Evolutionary conservation across 495 filamentous ascomycete species (phyloP).

Genomic region (Aspergillus baeticus): DNA sequence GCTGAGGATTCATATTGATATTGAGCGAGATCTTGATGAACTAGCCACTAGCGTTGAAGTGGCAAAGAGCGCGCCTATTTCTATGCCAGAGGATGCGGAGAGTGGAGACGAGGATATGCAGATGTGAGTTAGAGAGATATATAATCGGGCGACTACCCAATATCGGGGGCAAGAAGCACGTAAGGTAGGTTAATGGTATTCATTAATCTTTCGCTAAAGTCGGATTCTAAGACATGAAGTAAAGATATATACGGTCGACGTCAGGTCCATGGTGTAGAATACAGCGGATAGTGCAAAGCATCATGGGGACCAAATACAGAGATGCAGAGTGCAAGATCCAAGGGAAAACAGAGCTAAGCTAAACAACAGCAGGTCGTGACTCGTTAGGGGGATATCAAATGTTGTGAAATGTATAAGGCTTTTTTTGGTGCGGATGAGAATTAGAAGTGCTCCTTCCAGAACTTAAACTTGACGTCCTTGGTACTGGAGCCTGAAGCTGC

Average conservation of each 20-base stretch:
- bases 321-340: conserved; percentile 9
- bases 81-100: conserved; percentile 31
- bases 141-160: neutral
- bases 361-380: conserved; percentile 13
- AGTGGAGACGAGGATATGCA: conserved; percentile 26
- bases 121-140: neutral
- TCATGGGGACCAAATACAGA: conserved; percentile 15
- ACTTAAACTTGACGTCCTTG: conserved; percentile 85
- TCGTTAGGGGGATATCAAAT: conserved; percentile 11
- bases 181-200: neutral
- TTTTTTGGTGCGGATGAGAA: neutral
- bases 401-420: neutral
- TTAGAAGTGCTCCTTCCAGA: conserved; percentile 96
- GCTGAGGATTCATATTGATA: conserved; percentile 46
- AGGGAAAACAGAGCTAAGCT: neutral
- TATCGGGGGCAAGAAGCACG: neutral
- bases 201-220: neutral
- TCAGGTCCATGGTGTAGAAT: neutral
- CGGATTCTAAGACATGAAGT: neutral
- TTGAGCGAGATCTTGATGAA: conserved; percentile 34
- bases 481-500: conserved; percentile 70
- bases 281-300: conserved; percentile 18
- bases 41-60: conserved; percentile 15
- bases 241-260: conserved; percentile 4
- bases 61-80: conserved; percentile 15